phyloP scores from a whole-genome alignment of 768 basidiomycete species.

The Neoboletus brunneissimus region DNA sequence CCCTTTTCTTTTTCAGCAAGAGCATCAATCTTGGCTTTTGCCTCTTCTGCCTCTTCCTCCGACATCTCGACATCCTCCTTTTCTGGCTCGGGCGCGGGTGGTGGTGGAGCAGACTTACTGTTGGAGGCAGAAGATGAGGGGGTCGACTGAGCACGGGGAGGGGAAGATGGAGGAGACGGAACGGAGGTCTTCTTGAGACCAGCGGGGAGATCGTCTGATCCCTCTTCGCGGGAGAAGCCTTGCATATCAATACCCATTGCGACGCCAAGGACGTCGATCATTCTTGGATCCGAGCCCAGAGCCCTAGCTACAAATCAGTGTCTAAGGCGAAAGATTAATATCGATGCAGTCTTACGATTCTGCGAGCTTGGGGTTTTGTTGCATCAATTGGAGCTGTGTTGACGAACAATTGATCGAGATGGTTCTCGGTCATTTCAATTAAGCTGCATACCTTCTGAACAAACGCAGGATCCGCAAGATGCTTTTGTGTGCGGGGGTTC shows the following conservation, averaged over 20 bases:
- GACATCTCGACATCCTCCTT: conserved; percentile 64
- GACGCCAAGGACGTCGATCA: conserved; percentile 92
- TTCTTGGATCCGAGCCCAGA: conserved; percentile 72
- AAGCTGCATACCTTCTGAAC: conserved; percentile 53
- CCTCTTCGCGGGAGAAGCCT: conserved; percentile 80
- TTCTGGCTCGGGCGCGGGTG: conserved; percentile 40
- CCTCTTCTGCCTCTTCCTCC: conserved; percentile 67
- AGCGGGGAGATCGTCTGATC: conserved; percentile 74
- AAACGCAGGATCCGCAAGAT: conserved; percentile 82
- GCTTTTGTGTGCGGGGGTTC: conserved; percentile 82
- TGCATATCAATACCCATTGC: conserved; percentile 93
- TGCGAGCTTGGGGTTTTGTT: conserved; percentile 65
- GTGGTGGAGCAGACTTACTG: conserved; percentile 38
- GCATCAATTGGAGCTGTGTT: conserved; percentile 58
- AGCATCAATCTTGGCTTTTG: conserved; percentile 71
- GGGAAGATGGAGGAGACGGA: conserved; percentile 23
- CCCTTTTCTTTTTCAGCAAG: conserved; percentile 79
- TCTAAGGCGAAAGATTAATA: not conserved
- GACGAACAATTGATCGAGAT: not conserved
- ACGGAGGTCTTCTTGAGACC: conserved; percentile 39
- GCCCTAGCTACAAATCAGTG: conserved; percentile 37
- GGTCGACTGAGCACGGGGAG: conserved; percentile 31
- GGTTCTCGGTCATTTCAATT: not conserved
- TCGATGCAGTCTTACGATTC: conserved; percentile 40
- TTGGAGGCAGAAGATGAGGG: conserved; percentile 44